Percentiles rank a stretch among this genome's conserved stretches.
Evolutionary conservation across 352 stramenopile species (phyloP).

Genomic region (Phytophthora syringae): DNA sequence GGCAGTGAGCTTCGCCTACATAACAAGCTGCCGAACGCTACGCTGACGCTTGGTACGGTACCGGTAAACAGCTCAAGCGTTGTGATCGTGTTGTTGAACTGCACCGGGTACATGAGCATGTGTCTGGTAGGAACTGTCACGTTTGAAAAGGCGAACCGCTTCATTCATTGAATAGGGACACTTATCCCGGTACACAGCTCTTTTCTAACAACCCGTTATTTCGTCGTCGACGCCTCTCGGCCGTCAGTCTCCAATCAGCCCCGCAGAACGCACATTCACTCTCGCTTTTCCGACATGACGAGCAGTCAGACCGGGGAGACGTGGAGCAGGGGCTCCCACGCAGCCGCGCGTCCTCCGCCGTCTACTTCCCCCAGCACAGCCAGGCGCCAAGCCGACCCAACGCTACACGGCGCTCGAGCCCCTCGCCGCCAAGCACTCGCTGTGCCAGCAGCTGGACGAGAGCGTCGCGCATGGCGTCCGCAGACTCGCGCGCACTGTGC

Average conservation of each 20-base stretch:
- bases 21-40: no score
- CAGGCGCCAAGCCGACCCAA: neutral
- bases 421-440: constrained; percentile 15
- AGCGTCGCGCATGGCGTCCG: constrained; percentile 37
- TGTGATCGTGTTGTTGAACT: no score
- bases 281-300: constrained; percentile 16
- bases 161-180: constrained; percentile 5
- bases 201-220: constrained; percentile 18
- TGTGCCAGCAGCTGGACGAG: constrained; percentile 32
- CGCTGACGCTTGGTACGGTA: no score
- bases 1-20: no score
- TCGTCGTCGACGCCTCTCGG: no score
- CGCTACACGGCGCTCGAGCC: constrained; percentile 30
- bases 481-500: constrained; percentile 25
- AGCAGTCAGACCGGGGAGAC: constrained; percentile 13
- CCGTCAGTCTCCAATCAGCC: constrained; percentile 16
- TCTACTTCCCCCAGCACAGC: constrained; percentile 15
- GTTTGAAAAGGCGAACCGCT: no score
- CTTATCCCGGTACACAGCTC: constrained; percentile 1
- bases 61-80: no score
- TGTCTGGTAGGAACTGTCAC: no score
- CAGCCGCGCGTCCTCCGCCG: constrained; percentile 22
- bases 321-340: constrained; percentile 27
- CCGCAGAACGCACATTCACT: constrained; percentile 12
- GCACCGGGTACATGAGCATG: no score